Evolutionary conservation across 2,329 filamentous ascomycete species (phyloP), one percentile per base, ranked within the genome.

Genomic region (Monosporascus sp.): DNA sequence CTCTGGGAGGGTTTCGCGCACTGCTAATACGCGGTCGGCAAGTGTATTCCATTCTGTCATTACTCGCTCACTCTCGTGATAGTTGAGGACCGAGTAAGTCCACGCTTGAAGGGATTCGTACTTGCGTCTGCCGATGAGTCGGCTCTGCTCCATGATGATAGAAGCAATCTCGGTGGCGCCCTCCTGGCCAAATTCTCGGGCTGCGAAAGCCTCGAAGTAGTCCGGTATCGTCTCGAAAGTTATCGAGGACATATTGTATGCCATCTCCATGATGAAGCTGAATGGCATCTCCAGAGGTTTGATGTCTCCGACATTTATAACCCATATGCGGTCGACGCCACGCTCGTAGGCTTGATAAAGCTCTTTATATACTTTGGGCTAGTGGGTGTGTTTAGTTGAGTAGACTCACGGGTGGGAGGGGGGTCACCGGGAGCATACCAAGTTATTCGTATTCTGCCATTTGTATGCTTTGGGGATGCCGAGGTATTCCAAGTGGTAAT

Each of bases 271-370:
- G 48, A 56, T 54, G 45, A 61, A 57, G 7, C 54, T 56, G 44
- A 61, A 57, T 8, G 59, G 59, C 49, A 60, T 55, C 51, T 47
- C 74, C 3, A 83, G 72, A 1, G 81, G 80, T 68, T 87, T 87
- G 55, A 87, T 73, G 61, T 87, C 84, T 41, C 83, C 84, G 20
- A 87, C 81, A 56, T 87, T 87, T 58, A 85, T 81, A 44, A 87
- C 76, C 84, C 83, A 87, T 56, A 87, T 83, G 18, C 79, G 72
- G 56, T 79, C 74, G 3, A 82, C 83, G 2, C 81, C 72, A 39
- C 81, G 75, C 22, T 81, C 73, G 52, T 84, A 80, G 2, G 84
- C 80, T 50, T 84, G 71, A 55, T 77, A 75, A 75, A 87, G 78
- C 67, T 87, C 64, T n/a, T 57, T 60, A 24, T 53, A 60, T 11